Percentiles rank a stretch among this genome's conserved stretches.
Evolutionary conservation across 768 basidiomycete genomes (phyloP).

Genomic region (Mycena filopes): DNA sequence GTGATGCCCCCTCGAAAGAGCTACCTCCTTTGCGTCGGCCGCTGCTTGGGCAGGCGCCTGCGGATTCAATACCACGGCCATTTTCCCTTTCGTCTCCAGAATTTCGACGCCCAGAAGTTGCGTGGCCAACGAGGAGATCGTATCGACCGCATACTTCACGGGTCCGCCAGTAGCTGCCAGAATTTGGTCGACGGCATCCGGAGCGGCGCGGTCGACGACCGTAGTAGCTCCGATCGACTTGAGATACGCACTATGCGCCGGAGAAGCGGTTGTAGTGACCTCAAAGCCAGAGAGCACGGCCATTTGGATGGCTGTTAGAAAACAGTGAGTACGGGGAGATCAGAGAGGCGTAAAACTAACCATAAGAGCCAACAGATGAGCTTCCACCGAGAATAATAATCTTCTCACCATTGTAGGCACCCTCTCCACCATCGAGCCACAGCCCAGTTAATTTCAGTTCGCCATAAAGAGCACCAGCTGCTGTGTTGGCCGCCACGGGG

Average conservation of each 20-base stretch:
- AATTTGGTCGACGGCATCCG: conserved; percentile 2
- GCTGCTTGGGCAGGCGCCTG: neutral
- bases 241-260: conserved; percentile 7
- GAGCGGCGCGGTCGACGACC: conserved; percentile 10
- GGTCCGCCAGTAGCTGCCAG: conserved; percentile 11
- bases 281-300: conserved; percentile 15
- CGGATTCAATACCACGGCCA: neutral
- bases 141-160: conserved; percentile 18
- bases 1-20: neutral
- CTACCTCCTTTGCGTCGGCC: neutral
- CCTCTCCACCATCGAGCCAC: conserved; percentile 14
- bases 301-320: conserved; percentile 16
- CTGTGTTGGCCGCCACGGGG: conserved; percentile 2
- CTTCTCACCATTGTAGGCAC: conserved; percentile 13
- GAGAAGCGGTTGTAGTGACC: conserved; percentile 23
- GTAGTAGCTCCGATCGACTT: conserved; percentile 20
- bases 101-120: conserved; percentile 22
- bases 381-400: conserved; percentile 18
- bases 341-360: neutral
- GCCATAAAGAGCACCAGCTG: conserved; percentile 1
- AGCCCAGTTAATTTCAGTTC: neutral
- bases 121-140: conserved; percentile 11
- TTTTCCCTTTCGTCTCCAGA: conserved; percentile 3
- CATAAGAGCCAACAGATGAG: conserved; percentile 17
- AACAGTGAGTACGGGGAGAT: neutral